Evolutionary conservation across 1,139 yeast species (phyloP).

Genomic region (Debaryomyces robertsiae): DNA sequence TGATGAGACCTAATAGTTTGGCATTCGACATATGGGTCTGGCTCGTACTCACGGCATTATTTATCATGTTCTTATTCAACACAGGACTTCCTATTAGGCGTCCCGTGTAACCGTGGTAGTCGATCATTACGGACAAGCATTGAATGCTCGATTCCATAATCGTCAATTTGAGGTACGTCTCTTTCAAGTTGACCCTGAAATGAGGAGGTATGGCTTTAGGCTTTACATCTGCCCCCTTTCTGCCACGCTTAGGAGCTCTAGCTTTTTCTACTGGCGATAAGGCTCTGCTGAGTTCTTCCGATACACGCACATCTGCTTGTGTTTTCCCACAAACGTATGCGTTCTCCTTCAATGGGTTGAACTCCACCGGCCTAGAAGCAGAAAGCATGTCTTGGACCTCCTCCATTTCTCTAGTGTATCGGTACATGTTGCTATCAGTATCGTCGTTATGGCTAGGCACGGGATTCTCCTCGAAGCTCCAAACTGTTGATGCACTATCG

Average conservation of each 20-base stretch:
- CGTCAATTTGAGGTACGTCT: constrained; percentile 14
- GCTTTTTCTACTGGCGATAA: constrained; percentile 20
- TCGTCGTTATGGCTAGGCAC: neutral
- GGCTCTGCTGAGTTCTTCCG: constrained; percentile 12
- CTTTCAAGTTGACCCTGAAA: constrained; percentile 16
- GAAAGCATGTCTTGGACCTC: neutral
- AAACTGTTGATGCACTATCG: constrained; percentile 2
- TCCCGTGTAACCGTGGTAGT: constrained; percentile 16
- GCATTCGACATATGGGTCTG: neutral
- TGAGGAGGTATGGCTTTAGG: constrained; percentile 17
- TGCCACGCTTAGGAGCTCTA: constrained; percentile 29
- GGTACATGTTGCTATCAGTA: neutral
- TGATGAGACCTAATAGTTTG: constrained; percentile 9
- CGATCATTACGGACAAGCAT: constrained; percentile 15
- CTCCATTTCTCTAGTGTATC: constrained; percentile 1
- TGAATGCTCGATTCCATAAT: constrained; percentile 15
- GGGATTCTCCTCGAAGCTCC: constrained; percentile 1
- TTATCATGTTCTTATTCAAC: constrained; percentile 10
- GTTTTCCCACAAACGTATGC: neutral
- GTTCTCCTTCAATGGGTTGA: neutral
- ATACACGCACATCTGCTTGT: constrained; percentile 5
- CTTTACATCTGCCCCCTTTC: constrained; percentile 21
- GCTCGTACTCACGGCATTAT: constrained; percentile 10
- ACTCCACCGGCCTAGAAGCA: neutral
- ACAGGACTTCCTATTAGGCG: constrained; percentile 8